These are phyloP conservation scores for Mycena sp. DNA, from an alignment of 1,284 basidiomycete genomes.

Conservation along the genomic window DNA sequence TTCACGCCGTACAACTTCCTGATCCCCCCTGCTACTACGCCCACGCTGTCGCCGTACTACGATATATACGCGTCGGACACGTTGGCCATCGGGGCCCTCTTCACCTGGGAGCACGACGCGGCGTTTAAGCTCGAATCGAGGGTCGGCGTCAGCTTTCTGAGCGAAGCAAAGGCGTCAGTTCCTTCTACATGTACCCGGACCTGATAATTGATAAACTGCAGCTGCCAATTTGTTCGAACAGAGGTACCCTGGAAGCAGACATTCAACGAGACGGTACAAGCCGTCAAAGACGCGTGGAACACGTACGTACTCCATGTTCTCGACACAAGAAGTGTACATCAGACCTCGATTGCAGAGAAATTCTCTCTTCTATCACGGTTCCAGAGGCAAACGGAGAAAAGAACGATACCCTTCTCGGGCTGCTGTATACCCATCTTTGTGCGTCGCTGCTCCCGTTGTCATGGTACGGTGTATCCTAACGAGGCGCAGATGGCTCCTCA, in stretches of 20 bases:
- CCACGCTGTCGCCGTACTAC: not conserved
- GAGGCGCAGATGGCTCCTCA: not conserved
- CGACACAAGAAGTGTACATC: not conserved
- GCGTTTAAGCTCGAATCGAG: not conserved
- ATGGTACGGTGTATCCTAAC: not conserved
- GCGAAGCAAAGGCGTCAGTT: conserved; percentile 3
- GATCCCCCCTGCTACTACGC: not conserved
- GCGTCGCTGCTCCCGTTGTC: not conserved
- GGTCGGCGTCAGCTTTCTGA: conserved; percentile 11
- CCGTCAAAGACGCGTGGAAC: conserved; percentile 11
- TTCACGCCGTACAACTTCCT: conserved; percentile 12
- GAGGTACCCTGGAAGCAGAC: conserved; percentile 11
- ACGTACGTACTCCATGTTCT: not conserved
- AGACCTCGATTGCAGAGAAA: not conserved
- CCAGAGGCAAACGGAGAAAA: conserved; percentile 2
- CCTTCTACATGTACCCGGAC: not conserved
- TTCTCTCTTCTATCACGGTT: conserved; percentile 2
- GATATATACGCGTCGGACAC: conserved; percentile 9
- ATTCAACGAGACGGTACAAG: conserved; percentile 3
- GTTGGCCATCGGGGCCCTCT: not conserved
- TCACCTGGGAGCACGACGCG: conserved; percentile 5
- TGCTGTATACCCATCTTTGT: conserved; percentile 10
- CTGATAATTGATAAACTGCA: not conserved
- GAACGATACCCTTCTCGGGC: conserved; percentile 2
- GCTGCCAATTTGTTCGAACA: conserved; percentile 3